These are phyloP conservation scores for Diplosphaera chodatii DNA, from an alignment of 139 green algal species.

Conservation along the genomic window DNA sequence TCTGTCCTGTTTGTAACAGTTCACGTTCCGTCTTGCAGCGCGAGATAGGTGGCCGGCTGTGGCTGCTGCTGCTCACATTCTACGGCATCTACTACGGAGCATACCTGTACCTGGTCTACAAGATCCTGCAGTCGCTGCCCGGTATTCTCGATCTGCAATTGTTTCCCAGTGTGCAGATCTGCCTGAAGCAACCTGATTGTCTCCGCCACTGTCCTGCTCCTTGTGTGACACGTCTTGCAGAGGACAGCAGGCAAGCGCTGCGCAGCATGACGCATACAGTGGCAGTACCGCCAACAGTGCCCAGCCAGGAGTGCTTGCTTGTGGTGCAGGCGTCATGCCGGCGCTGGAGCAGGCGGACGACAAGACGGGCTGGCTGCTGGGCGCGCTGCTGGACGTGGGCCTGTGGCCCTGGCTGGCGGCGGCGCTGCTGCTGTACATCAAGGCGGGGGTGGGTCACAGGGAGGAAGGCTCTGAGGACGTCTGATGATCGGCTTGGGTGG, in stretches of 20 bases:
- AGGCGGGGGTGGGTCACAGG: not conserved
- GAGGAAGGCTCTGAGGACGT: too few species aligned
- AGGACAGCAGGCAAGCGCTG: too few species aligned
- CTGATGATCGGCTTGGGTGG: too few species aligned
- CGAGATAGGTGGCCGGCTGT: not conserved
- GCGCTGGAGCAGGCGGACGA: not conserved
- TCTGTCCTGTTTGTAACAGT: too few species aligned
- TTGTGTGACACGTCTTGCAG: too few species aligned
- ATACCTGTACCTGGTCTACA: not conserved
- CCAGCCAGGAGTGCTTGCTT: too few species aligned
- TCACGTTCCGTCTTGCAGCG: not conserved
- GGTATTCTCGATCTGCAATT: too few species aligned
- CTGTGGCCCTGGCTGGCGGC: not conserved
- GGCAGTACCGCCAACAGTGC: too few species aligned
- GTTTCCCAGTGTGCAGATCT: too few species aligned
- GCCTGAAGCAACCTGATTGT: too few species aligned
- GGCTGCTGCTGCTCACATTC: not conserved
- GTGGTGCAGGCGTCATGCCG: not conserved
- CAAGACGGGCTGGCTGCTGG: not conserved
- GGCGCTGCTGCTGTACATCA: not conserved
- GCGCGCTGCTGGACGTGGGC: not conserved
- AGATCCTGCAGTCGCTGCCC: not conserved
- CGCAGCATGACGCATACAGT: too few species aligned
- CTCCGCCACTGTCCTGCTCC: too few species aligned
- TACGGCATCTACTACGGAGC: not conserved